These are phyloP conservation scores for Lathyrus tuberosus DNA, from an alignment of 306 rosid species.

Conservation along the genomic window DNA sequence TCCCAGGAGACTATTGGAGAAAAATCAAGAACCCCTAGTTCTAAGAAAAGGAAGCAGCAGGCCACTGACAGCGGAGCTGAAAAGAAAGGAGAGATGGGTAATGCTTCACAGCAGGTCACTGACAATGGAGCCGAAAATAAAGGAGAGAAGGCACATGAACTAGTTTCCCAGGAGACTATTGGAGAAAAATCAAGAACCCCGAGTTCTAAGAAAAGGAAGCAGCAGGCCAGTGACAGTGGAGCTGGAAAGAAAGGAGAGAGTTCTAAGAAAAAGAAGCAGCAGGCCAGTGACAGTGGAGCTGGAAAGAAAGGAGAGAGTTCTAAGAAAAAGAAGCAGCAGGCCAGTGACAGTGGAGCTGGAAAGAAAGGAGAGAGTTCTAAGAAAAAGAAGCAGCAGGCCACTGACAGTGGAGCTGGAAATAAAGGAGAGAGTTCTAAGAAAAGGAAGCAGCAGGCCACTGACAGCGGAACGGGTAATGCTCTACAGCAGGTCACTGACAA, in stretches of 20 bases:
- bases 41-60: conserved; percentile 36
- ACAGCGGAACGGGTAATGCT: conserved; percentile 37
- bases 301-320: conserved; percentile 39
- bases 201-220: conserved; percentile 37
- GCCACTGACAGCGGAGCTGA: conserved; percentile 35
- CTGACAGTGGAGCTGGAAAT: conserved; percentile 36
- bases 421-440: conserved; percentile 41
- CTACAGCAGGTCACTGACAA: conserved; percentile 32
- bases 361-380: conserved; percentile 38
- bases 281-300: conserved; percentile 32
- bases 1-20: conserved; percentile 36
- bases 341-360: conserved; percentile 32
- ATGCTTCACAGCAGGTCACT: conserved; percentile 40
- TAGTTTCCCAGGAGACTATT: conserved; percentile 28
- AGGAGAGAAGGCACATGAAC: neutral
- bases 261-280: conserved; percentile 35
- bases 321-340: conserved; percentile 33
- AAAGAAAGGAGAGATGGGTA: conserved; percentile 21
- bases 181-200: conserved; percentile 44
- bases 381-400: conserved; percentile 5
- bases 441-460: conserved; percentile 21
- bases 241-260: conserved; percentile 35
- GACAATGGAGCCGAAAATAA: conserved; percentile 37
- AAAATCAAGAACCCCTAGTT: conserved; percentile 43
- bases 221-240: conserved; percentile 28